Conservation (phyloP, 2,329 filamentous ascomycete genomes). For the Aureobasidium sp. region DNA sequence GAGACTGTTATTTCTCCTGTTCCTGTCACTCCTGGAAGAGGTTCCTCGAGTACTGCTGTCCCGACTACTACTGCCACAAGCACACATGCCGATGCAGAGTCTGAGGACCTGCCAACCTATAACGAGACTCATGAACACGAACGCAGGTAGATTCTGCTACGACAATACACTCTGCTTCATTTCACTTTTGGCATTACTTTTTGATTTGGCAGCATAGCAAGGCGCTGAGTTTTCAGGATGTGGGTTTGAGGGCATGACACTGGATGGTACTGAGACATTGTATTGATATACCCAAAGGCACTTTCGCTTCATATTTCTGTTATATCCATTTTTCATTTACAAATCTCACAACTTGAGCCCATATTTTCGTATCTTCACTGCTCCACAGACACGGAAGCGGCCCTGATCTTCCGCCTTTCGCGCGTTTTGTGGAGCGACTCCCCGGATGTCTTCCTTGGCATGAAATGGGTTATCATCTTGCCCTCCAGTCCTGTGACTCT, state of each 20-base stretch:
- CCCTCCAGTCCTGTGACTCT: not conserved
- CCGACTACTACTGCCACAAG: not conserved
- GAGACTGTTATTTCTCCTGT: constrained; percentile 18
- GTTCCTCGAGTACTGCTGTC: not conserved
- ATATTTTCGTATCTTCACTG: not conserved
- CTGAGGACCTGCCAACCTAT: not conserved
- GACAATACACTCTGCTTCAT: not conserved
- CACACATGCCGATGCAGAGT: not conserved
- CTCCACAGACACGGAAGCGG: not conserved
- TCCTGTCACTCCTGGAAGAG: not conserved
- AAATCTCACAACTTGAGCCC: not conserved
- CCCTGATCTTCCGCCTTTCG: not conserved
- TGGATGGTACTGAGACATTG: not conserved
- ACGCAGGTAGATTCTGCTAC: constrained; percentile 9
- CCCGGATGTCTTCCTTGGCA: constrained; percentile 1
- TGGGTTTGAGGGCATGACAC: not conserved
- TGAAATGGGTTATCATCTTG: not conserved
- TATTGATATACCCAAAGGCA: not conserved
- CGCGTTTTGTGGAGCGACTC: not conserved
- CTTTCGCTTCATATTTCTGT: not conserved
- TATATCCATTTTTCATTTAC: not conserved
- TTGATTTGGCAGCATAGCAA: not conserved
- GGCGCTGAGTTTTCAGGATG: not conserved
- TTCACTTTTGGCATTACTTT: not conserved
- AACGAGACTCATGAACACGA: not conserved